These are phyloP conservation scores for Panicum miliaceum DNA, from an alignment of 176 grass and related monocot genomes.

Conservation along the genomic window DNA sequence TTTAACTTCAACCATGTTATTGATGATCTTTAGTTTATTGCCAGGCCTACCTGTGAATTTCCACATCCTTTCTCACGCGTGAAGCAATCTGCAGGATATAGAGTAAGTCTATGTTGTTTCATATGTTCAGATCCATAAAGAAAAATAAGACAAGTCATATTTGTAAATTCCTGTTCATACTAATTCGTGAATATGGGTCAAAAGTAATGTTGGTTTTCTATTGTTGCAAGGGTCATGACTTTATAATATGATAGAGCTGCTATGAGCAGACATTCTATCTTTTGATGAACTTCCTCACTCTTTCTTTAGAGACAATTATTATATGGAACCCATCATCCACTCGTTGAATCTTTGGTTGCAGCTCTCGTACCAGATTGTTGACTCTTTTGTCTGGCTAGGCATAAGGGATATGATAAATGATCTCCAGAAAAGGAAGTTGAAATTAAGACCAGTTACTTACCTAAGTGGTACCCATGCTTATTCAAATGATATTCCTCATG, in stretches of 20 bases:
- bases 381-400: conserved; percentile 89
- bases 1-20: conserved; percentile 1
- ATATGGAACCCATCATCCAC: neutral
- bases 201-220: neutral
- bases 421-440: conserved; percentile 72
- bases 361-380: conserved; percentile 89
- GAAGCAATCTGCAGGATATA: conserved; percentile 79
- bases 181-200: neutral
- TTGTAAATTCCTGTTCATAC: neutral
- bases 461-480: conserved; percentile 73
- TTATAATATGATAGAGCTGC: neutral
- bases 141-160: neutral
- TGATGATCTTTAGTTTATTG: conserved; percentile 36
- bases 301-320: neutral
- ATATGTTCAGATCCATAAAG: conserved; percentile 3
- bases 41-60: conserved; percentile 84
- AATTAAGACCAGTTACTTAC: conserved; percentile 80
- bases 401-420: conserved; percentile 93
- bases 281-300: conserved; percentile 6
- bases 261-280: neutral
- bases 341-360: conserved; percentile 49
- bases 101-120: conserved; percentile 55
- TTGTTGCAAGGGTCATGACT: neutral
- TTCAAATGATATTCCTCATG: conserved; percentile 73
- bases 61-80: conserved; percentile 80